Evolutionary conservation across 805 yeast genomes (phyloP).

Genomic region (Zygoascus flipseniorum): DNA sequence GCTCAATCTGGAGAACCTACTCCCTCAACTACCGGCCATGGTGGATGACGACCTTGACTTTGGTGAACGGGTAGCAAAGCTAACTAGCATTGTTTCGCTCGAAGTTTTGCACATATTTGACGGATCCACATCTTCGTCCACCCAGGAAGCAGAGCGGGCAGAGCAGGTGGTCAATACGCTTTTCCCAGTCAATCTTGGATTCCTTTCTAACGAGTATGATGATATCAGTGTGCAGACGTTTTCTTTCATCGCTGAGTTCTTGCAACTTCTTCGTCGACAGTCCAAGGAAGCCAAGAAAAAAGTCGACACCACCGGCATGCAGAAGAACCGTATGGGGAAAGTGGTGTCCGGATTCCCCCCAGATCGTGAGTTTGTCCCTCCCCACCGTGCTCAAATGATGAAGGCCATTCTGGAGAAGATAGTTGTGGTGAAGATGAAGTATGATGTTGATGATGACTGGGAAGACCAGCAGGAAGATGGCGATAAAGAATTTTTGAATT

Average conservation of each 20-base stretch:
- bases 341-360: constrained; percentile 19
- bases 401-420: constrained; percentile 58
- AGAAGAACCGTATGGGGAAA: constrained; percentile 22
- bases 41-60: constrained; percentile 49
- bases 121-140: constrained; percentile 23
- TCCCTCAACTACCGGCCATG: constrained; percentile 31
- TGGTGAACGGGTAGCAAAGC: constrained; percentile 65
- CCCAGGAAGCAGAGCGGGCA: constrained; percentile 23
- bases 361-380: constrained; percentile 24
- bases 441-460: constrained; percentile 66
- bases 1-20: constrained; percentile 54
- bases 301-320: constrained; percentile 31
- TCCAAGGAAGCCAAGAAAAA: constrained; percentile 41
- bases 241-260: constrained; percentile 67
- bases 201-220: constrained; percentile 76
- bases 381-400: constrained; percentile 43
- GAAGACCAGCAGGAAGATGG: constrained; percentile 55
- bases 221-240: constrained; percentile 80
- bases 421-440: constrained; percentile 62
- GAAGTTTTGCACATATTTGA: constrained; percentile 69
- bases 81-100: constrained; percentile 62
- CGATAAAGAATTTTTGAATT: constrained; percentile 69
- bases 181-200: constrained; percentile 65
- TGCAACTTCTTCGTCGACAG: constrained; percentile 49
- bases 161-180: constrained; percentile 47